Percentiles rank a stretch among this genome's conserved stretches.
Conservation (phyloP, 1,284 basidiomycete species). For the Leccinum laetum region DNA sequence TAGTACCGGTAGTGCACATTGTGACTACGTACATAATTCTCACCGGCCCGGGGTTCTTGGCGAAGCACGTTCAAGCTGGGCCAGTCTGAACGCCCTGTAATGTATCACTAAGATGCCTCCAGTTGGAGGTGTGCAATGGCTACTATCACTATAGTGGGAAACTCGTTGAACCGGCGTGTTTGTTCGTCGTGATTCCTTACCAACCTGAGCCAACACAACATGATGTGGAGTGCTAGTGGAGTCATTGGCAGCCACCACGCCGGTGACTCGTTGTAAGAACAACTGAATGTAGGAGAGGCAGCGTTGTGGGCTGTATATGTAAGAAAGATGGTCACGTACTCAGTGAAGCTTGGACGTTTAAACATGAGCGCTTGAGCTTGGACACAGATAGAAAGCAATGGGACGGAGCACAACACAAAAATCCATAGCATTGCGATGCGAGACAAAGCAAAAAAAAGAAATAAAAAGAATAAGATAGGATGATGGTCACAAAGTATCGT, state of each 20-base stretch:
- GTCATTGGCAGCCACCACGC: conserved; percentile 6
- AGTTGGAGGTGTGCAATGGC: background rate
- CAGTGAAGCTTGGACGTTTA: background rate
- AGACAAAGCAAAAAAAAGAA: conserved; percentile 25
- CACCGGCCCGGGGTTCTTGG: background rate
- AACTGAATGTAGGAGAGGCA: background rate
- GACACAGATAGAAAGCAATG: conserved; percentile 1
- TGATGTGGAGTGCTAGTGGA: background rate
- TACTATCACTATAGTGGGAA: background rate
- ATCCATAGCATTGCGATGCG: conserved; percentile 29
- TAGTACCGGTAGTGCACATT: background rate
- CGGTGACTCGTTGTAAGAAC: conserved; percentile 2
- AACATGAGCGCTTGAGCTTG: too few species aligned
- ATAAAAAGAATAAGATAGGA: conserved; percentile 35
- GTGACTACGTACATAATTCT: background rate
- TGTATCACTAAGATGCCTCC: background rate
- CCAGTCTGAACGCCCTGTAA: background rate
- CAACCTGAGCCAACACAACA: background rate
- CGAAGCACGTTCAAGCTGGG: background rate
- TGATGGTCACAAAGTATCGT: conserved; percentile 13
- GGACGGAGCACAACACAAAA: conserved; percentile 19
- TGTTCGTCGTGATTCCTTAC: background rate
- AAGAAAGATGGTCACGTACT: background rate
- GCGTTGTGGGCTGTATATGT: background rate
- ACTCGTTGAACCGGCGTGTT: conserved; percentile 5